Percentiles rank a stretch among this genome's conserved stretches.
phyloP scores from a whole-genome alignment of 1,284 basidiomycete genomes.

The Microbotryum scabiosae region DNA sequence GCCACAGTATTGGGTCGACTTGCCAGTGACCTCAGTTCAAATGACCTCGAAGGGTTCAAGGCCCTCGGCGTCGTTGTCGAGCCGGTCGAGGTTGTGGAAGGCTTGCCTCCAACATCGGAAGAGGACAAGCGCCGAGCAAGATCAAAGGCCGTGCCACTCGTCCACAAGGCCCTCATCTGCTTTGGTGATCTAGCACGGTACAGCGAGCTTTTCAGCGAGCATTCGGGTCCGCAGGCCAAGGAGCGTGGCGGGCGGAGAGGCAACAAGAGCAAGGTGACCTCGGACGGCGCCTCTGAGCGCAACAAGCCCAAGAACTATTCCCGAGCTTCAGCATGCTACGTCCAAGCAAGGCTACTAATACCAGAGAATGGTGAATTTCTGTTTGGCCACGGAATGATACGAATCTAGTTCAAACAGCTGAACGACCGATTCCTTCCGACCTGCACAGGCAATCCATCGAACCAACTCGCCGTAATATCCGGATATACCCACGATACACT shows the following conservation, averaged over 20 bases:
- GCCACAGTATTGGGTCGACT: conserved; percentile 62
- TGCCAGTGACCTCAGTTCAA: conserved; percentile 52
- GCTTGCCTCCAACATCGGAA: conserved; percentile 33
- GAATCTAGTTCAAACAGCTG: background rate
- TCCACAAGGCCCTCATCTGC: conserved; percentile 82
- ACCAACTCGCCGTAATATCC: conserved; percentile 88
- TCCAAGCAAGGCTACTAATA: conserved; percentile 68
- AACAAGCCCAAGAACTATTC: conserved; percentile 50
- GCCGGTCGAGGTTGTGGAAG: conserved; percentile 40
- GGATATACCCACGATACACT: conserved; percentile 78
- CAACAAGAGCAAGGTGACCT: conserved; percentile 24
- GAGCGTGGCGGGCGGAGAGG: conserved; percentile 25
- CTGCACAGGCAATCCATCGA: conserved; percentile 70
- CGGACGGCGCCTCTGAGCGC: background rate
- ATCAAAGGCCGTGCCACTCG: conserved; percentile 45
- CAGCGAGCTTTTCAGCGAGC: conserved; percentile 75
- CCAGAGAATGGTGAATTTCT: conserved; percentile 52
- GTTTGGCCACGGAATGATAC: background rate
- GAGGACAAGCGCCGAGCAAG: background rate
- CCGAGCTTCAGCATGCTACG: conserved; percentile 69
- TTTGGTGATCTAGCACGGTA: conserved; percentile 91
- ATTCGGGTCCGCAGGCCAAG: conserved; percentile 33
- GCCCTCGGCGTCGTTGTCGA: conserved; percentile 55
- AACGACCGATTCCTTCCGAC: background rate
- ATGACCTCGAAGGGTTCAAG: conserved; percentile 52